Evolutionary conservation across 1,284 basidiomycete species (phyloP), one percentile per base, ranked within the genome.

Genomic region (Naganishia sp.): DNA sequence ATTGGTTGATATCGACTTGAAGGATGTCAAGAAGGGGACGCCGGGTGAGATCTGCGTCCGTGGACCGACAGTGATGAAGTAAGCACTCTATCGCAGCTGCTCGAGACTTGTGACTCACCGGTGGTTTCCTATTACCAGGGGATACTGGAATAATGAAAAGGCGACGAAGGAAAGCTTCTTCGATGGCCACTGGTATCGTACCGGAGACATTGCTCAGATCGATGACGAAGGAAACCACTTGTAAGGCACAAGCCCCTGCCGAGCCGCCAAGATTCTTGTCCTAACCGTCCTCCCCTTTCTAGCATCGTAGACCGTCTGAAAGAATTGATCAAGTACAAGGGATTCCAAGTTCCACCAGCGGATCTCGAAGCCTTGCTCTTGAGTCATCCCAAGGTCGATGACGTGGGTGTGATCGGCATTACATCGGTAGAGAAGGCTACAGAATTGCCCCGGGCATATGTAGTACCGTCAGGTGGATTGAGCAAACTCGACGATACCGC

Each of bases 31-130:
- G 21, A 83, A 83, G 23, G 85, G 84, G 13, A 79, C 86, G 66
- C 79, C 85, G 0, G 92, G 93, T 6, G 92, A 95, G 77, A 73
- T 95, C 6, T 93, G 90, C 88, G 70, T 92, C 6, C 82, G 86
- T 57, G 90, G 91, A 0, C 88, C 89, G 0, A 85, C 81, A 3
- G 82, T 93, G 61, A 92, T 92, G 90, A 91, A 90, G 59, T 61
- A 50, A 10, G 59, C 50, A 15, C 6, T 9, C 21, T 9, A 1
- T 21, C 21, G 21, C 15, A 25, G 6, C 6, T 25, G 10, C 25
- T 23, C 48, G 48, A 21, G 7, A 49, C 21, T 11, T 49, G 11
- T 49, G 13, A 5, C 28, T 28, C 28, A 28, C 28, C 28, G 28
- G 28, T 28, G 28, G 10, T 42, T 28, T 42, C 28, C 11, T 13